Evolutionary conservation across 371 early-diverging fungal genomes (phyloP).

Genomic region (Mortierella sp.): DNA sequence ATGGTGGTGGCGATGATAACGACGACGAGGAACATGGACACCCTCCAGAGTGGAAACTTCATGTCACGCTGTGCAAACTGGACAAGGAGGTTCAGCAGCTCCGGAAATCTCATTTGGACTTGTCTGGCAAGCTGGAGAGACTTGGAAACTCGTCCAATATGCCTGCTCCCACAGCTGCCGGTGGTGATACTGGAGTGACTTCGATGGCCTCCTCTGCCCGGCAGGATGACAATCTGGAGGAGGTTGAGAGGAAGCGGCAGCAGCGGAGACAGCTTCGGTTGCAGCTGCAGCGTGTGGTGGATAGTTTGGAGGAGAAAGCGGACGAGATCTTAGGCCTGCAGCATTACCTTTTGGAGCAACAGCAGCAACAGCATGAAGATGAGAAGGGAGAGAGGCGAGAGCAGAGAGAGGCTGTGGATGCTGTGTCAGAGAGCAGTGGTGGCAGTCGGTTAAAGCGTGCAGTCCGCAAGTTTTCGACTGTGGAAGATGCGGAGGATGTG

Average conservation of each 20-base stretch:
- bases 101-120: constrained; percentile 29
- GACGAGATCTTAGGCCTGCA: constrained; percentile 23
- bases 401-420: neutral
- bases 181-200: neutral
- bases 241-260: constrained; percentile 12
- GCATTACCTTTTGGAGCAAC: constrained; percentile 18
- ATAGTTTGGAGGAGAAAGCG: constrained; percentile 32
- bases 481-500: neutral
- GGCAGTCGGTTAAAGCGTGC: neutral
- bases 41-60: constrained; percentile 29
- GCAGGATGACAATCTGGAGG: neutral
- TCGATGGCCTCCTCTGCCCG: neutral
- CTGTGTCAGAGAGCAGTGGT: neutral
- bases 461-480: neutral
- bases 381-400: neutral
- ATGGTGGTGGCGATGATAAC: neutral
- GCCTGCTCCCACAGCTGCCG: neutral
- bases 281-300: constrained; percentile 22
- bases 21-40: neutral
- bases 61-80: constrained; percentile 13
- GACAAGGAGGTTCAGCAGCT: constrained; percentile 27
- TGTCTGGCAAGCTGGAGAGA: constrained; percentile 24
- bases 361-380: constrained; percentile 19
- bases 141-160: constrained; percentile 10
- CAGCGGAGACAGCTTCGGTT: constrained; percentile 27